These are phyloP conservation scores for Fusarium sp. DNA, from an alignment of 2,329 filamentous ascomycete genomes.

Conservation along the genomic window DNA sequence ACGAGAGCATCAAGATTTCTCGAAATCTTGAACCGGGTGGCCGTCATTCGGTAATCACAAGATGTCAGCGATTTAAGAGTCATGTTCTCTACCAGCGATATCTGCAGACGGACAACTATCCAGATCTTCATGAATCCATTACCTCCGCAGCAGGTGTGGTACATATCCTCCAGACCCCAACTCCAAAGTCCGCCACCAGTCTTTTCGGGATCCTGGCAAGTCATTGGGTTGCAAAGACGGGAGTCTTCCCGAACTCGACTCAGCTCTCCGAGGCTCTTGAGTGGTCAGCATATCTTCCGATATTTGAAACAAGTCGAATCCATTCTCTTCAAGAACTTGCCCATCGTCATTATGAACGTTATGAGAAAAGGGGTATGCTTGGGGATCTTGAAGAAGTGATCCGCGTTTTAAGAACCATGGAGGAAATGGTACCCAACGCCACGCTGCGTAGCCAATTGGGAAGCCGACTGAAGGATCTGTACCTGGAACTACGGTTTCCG, in stretches of 20 bases:
- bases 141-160: not conserved
- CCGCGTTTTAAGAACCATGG: not conserved
- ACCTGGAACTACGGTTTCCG: not conserved
- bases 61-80: not conserved
- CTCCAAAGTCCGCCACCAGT: rapidly evolving
- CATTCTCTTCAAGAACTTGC: not conserved
- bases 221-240: not conserved
- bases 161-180: not conserved
- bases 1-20: not conserved
- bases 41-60: not conserved
- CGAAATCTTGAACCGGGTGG: not conserved
- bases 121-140: not conserved
- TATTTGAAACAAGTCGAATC: not conserved
- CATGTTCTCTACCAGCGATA: not conserved
- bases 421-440: not conserved
- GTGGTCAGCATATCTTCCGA: not conserved
- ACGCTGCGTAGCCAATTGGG: not conserved
- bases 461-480: not conserved
- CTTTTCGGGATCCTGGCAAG: not conserved
- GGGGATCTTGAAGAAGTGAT: not conserved
- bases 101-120: rapidly evolving
- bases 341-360: not conserved
- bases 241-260: not conserved
- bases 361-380: not conserved
- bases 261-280: not conserved